A percentile compares a stretch with the other conserved stretches of the same genome.
Evolutionary conservation across 2,329 filamentous ascomycete genomes (phyloP).

Genomic region (Colletotrichum filicis): DNA sequence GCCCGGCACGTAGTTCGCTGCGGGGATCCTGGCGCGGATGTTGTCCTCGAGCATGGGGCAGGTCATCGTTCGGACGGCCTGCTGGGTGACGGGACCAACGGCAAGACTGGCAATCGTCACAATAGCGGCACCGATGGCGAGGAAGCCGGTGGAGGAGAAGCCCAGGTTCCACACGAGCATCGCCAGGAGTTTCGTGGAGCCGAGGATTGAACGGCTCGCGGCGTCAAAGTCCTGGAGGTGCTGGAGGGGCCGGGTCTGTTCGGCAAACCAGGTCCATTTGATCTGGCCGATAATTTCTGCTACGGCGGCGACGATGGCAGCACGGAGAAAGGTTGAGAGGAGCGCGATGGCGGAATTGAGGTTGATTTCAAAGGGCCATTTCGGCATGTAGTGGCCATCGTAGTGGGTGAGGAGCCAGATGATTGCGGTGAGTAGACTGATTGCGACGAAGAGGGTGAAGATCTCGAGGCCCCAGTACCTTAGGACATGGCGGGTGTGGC

Average conservation of each 20-base stretch:
- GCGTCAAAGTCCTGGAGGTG: constrained; percentile 45
- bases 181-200: constrained; percentile 40
- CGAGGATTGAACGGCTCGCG: constrained; percentile 43
- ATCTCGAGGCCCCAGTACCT: constrained; percentile 27
- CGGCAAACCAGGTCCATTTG: constrained; percentile 46
- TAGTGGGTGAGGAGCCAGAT: constrained; percentile 23
- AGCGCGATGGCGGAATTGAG: constrained; percentile 38
- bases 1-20: constrained; percentile 30
- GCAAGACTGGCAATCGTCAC: constrained; percentile 42
- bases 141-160: constrained; percentile 27
- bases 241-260: constrained; percentile 40
- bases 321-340: constrained; percentile 33
- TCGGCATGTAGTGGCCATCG: constrained; percentile 31
- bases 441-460: constrained; percentile 1
- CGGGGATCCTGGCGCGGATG: background rate
- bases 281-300: constrained; percentile 45
- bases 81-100: constrained; percentile 45
- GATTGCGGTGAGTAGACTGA: constrained; percentile 19
- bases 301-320: constrained; percentile 41
- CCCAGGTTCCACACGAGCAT: constrained; percentile 20
- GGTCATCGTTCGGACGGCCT: constrained; percentile 39
- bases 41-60: constrained; percentile 22
- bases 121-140: constrained; percentile 36
- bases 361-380: constrained; percentile 40
- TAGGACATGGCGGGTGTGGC: constrained; percentile 5